A percentile compares a stretch with the other conserved stretches of the same genome.
These are phyloP conservation scores for Meira nashicola DNA, from an alignment of 1,284 basidiomycete genomes.

Conservation along the genomic window DNA sequence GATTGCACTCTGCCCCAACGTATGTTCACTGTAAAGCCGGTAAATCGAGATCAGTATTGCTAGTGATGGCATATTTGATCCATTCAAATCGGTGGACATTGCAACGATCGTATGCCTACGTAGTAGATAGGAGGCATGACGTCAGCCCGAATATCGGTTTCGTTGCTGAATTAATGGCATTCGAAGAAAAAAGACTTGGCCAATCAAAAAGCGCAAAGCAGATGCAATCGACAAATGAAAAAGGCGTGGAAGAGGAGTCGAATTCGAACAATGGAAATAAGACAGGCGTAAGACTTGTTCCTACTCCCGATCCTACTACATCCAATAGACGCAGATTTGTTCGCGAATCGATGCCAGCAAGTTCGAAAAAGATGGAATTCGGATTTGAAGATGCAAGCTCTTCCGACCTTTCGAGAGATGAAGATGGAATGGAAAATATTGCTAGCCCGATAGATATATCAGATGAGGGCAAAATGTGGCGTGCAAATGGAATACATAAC, in stretches of 20 bases:
- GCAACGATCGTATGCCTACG: constrained; percentile 80
- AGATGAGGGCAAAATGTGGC: neutral
- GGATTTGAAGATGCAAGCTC: neutral
- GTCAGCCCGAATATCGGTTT: constrained; percentile 98
- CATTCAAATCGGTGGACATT: constrained; percentile 93
- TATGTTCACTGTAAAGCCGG: constrained; percentile 97
- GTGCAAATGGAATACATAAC: neutral
- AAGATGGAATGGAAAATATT: neutral
- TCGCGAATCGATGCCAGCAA: constrained; percentile 8
- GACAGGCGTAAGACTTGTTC: neutral
- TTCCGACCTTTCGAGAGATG: neutral
- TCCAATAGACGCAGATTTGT: neutral
- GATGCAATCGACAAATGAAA: constrained; percentile 1
- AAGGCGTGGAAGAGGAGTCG: neutral
- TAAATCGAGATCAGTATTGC: constrained; percentile 90
- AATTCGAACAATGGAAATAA: neutral
- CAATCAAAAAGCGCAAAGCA: neutral
- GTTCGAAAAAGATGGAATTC: too few relatives aligned
- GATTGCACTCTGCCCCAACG: constrained; percentile 75
- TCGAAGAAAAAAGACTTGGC: constrained; percentile 63
- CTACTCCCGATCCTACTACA: neutral
- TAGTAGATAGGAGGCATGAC: constrained; percentile 79
- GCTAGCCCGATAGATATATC: neutral
- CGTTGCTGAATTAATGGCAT: constrained; percentile 91
- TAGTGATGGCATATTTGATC: constrained; percentile 94